Evolutionary conservation across 768 basidiomycete species (phyloP), one percentile per base, ranked within the genome.

Genomic region (Phaffia australis): DNA sequence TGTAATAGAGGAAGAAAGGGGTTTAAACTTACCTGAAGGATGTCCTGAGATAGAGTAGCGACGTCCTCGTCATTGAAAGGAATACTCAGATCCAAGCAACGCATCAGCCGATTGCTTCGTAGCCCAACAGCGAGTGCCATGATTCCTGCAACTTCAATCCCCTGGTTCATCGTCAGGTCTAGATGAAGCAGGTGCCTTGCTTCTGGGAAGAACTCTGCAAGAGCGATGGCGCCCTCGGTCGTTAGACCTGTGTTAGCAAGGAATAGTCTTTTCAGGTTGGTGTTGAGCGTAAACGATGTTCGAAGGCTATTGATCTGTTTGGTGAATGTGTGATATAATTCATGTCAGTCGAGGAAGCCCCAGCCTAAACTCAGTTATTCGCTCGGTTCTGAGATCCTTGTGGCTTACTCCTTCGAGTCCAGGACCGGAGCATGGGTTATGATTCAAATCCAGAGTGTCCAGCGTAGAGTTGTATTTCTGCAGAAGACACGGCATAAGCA

Each of bases 181-280:
- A 99, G 84, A 75, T 98, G 93, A 0, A 97, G 80, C 5, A 99
- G 80, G 0, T 87, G 87, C 21, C 81, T 82, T 0, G 88, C 86
- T 75, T 98, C 93, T 0, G 93, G 92, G 0, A 98, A 83, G 79
- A 95, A 98, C 75, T 98, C 94, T 2, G 94, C 95, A 1, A 98
- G 82, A 0, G 90, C 87, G 69, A 98, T 98, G 0, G 94, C 93
- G 1, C 91, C 92, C 0, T 85, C 79, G 0, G 88, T 87, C 0
- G 83, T 83, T 73, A 98, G 82, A 4, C 80, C 79, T 0, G 93
- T 95, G 2, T 85, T 84, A 8, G 89, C 87, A 25, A 98, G 82
- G 79, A 95, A 97, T 54, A 99, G 79, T 1, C 95, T 85, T 73
- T 94, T 97, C 46, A 99, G 82, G 0, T 89, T 85, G 0, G 84